phyloP scores from a whole-genome alignment of 1,139 yeast genomes.

The Blastobotrys ciferrii region DNA sequence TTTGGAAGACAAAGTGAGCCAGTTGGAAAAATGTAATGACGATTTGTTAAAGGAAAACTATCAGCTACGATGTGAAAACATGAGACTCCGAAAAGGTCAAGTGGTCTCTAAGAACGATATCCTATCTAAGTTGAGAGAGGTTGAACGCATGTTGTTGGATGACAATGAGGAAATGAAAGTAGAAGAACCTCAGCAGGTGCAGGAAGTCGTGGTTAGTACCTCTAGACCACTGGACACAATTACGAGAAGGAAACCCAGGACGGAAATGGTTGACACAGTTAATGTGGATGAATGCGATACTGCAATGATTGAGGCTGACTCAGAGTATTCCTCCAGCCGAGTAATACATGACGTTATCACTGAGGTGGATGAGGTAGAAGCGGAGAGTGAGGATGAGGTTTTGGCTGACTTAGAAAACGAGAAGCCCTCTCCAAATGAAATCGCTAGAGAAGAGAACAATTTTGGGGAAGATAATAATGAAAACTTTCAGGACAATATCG shows the following conservation, averaged over 20 bases:
- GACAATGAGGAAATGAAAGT: background rate
- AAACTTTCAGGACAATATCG: background rate
- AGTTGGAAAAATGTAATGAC: slow-evolving; percentile 24
- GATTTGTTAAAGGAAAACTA: slow-evolving; percentile 28
- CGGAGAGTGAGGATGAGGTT: background rate
- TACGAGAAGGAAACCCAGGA: slow-evolving; percentile 5
- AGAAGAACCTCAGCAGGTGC: background rate
- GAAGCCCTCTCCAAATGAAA: background rate
- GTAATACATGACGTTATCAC: slow-evolving; percentile 3
- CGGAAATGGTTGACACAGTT: background rate
- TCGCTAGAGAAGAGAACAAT: background rate
- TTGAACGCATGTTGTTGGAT: slow-evolving; percentile 9
- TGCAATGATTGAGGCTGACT: slow-evolving; percentile 4
- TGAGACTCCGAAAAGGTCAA: slow-evolving; percentile 17
- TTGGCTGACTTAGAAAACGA: background rate
- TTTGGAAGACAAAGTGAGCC: slow-evolving; percentile 26
- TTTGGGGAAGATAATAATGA: background rate
- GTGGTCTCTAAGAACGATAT: background rate
- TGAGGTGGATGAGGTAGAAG: slow-evolving; percentile 4
- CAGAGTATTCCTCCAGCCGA: background rate
- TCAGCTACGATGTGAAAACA: slow-evolving; percentile 24
- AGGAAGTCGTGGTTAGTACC: background rate
- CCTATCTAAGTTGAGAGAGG: background rate
- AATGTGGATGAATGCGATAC: slow-evolving; percentile 6
- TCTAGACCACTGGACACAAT: slow-evolving; percentile 1